Percentiles rank a stretch among this genome's conserved stretches.
Conservation (phyloP, 345 rosid species). For the Arabis alpina region DNA sequence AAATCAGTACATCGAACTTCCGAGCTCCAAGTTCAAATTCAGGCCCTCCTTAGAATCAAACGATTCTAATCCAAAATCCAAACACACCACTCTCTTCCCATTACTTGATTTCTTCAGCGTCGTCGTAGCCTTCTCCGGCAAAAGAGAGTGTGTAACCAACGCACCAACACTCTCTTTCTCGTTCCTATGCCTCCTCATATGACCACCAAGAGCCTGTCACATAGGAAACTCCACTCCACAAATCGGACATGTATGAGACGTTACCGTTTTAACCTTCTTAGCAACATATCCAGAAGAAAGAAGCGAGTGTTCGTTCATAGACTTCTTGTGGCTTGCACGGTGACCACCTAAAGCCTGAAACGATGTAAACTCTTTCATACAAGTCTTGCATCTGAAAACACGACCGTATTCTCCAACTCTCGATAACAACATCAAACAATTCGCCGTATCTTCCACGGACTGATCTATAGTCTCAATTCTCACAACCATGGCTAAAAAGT, state of each 20-base stretch:
- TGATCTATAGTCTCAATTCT: conserved; percentile 31
- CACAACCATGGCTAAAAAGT: conserved; percentile 52
- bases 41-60: background rate
- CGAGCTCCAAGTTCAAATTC: conserved; percentile 41
- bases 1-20: conserved; percentile 11
- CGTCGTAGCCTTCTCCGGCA: conserved; percentile 36
- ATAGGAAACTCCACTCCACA: conserved; percentile 67
- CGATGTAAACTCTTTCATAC: conserved; percentile 67
- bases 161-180: conserved; percentile 3
- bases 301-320: too few species aligned
- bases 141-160: conserved; percentile 43
- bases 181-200: conserved; percentile 72
- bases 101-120: conserved; percentile 51
- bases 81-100: conserved; percentile 36
- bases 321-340: conserved; percentile 76
- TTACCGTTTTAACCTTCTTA: conserved; percentile 43
- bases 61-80: conserved; percentile 22
- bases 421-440: conserved; percentile 66
- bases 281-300: conserved; percentile 12
- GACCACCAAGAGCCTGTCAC: conserved; percentile 92
- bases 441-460: conserved; percentile 24
- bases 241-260: conserved; percentile 64
- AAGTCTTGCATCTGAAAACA: conserved; percentile 64
- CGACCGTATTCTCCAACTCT: conserved; percentile 51
- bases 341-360: conserved; percentile 96